phyloP scores from a whole-genome alignment of 352 stramenopile genomes.

The Phytopythium litorale region DNA sequence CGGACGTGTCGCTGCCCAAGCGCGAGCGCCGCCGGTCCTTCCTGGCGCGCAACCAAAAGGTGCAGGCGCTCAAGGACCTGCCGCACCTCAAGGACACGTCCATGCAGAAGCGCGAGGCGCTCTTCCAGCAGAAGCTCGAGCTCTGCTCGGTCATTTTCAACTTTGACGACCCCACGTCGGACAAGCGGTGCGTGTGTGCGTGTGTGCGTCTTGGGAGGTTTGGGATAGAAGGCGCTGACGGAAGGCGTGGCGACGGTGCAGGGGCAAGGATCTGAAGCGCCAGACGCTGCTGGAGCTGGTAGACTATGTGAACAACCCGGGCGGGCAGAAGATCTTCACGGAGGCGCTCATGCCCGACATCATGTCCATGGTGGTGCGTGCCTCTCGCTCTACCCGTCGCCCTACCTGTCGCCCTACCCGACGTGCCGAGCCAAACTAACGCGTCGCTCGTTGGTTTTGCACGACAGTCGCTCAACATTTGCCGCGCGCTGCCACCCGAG shows the following conservation, averaged over 20 bases:
- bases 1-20: constrained; percentile 80
- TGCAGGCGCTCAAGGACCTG: constrained; percentile 82
- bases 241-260: constrained; percentile 14
- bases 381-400: neutral
- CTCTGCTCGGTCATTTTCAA: constrained; percentile 96
- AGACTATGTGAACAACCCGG: constrained; percentile 98
- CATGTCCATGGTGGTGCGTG: constrained; percentile 86
- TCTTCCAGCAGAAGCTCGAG: constrained; percentile 97
- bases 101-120: constrained; percentile 76
- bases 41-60: constrained; percentile 82
- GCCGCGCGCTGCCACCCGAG: constrained; percentile 89
- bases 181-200: constrained; percentile 72
- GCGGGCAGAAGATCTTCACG: constrained; percentile 96
- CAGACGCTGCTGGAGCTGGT: constrained; percentile 99
- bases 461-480: constrained; percentile 90
- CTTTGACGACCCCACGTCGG: constrained; percentile 94
- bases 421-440: neutral
- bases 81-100: constrained; percentile 85
- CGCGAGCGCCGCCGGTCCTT: constrained; percentile 80
- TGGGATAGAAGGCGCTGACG: too few relatives aligned
- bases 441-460: neutral
- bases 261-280: constrained; percentile 96
- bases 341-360: constrained; percentile 96
- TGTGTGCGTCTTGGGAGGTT: too few relatives aligned
- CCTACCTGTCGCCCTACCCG: neutral